Evolutionary conservation across 1,139 yeast species (phyloP), one percentile per base, ranked within the genome.

Genomic region (Kluyveromyces sp.): DNA sequence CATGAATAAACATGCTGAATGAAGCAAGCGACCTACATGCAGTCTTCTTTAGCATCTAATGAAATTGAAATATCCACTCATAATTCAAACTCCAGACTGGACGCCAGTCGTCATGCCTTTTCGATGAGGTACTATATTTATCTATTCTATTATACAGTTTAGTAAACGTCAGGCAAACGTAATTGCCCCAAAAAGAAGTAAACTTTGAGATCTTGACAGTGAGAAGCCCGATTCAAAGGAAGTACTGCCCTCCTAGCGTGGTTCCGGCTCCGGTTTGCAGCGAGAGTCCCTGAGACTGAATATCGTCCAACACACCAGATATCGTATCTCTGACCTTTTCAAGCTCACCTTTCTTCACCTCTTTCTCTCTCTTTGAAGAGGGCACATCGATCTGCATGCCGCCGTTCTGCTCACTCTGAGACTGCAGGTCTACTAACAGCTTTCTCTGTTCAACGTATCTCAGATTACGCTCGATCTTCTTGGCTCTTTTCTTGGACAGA

Each of bases 391-490:
- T 65, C 36, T 78, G 83, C 70, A 78, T 69, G 36, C 69, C 74
- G 53, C 58, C 63, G 13, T 38, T 16, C 11, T 56, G 60, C 47
- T 70, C 77, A 42, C 62, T 64, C 49, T 69, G 63, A 28, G 73
- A 74, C 45, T 69, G 71, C 22, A 74, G 65, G 55, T 76, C 80
- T 40, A 72, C 71, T 43, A 67, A 58, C 49, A 75, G 61, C 52
- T 70, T 69, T 70, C 86, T 76, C 49, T 72, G 73, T 46, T 74
- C 76, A 29, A 77, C 73, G 60, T 86, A 85, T 59, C 78, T 81
- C 59, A 78, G 72, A 61, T 84, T 85, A 71, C 96, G 79, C 53
- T 80, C 86, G 54, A 85, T 74, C 68, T 88, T 88, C 69, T 81
- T 77, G 38, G 86, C 80, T 66, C 85, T 80, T 68, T 88, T 88